These are phyloP conservation scores for Komagataella ulmi DNA, from an alignment of 805 yeast genomes.

Conservation along the genomic window DNA sequence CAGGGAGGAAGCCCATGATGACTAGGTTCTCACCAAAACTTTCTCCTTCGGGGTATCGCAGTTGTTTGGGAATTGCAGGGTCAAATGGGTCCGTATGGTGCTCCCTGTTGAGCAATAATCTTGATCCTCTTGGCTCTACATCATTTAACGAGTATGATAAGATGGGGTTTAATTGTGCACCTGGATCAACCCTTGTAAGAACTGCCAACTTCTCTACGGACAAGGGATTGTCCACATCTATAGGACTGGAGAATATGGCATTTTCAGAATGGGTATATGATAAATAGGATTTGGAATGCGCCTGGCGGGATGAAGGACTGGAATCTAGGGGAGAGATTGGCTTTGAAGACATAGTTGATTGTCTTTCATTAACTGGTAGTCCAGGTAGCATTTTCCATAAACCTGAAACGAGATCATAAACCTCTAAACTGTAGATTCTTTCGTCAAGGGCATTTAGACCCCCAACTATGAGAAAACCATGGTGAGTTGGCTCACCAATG, in stretches of 20 bases:
- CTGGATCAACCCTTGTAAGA: neutral
- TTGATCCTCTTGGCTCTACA: constrained; percentile 3
- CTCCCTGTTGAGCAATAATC: constrained; percentile 8
- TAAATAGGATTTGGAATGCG: neutral
- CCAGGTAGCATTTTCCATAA: constrained; percentile 6
- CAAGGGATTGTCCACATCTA: neutral
- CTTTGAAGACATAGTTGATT: neutral
- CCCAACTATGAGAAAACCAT: constrained; percentile 40
- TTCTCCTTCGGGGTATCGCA: constrained; percentile 47
- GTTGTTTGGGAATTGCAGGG: constrained; percentile 28
- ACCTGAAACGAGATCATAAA: constrained; percentile 31
- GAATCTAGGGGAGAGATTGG: neutral
- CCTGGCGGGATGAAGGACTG: neutral
- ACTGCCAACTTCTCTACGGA: neutral
- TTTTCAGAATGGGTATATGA: neutral
- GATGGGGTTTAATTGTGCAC: constrained; percentile 10
- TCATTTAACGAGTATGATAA: constrained; percentile 9
- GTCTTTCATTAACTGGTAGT: neutral
- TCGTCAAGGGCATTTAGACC: constrained; percentile 28
- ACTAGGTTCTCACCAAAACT: constrained; percentile 55
- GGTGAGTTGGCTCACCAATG: constrained; percentile 24
- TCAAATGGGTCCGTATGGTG: constrained; percentile 4
- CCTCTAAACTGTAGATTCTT: constrained; percentile 19
- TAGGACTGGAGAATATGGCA: neutral
- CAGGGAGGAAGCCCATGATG: constrained; percentile 43